Base-by-base conservation (phyloP, 495 filamentous ascomycete genomes). In the Beverwykella pulmonaria region DNA sequence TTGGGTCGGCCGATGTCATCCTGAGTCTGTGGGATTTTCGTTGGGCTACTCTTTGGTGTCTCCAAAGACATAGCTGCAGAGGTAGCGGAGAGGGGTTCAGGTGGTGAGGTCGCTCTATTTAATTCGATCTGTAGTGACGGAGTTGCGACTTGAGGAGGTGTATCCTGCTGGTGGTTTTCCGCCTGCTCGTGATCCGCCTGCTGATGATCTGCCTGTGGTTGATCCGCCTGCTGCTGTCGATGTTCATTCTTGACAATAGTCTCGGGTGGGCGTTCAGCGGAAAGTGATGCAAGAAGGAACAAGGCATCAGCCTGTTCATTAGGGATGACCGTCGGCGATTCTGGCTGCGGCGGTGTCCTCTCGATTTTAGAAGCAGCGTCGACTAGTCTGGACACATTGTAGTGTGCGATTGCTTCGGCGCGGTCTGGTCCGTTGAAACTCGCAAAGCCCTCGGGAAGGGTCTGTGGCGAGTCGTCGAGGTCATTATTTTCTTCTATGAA, bases 361-460 rank as follows among this genome's bases (percentile, higher is more conserved):
- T 68, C 69, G 15, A 71, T 25, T 17, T 57, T 48, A 8, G 17
- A 17, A 12, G 69, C 64, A 14, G 69, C 69, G 15, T 68, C 65
- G 41, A 52, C 27, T 7, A 71, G 56, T 34, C 25, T 65, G 9
- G 7, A 32, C 23, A 71, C 27, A 30, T 68, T 57, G 32, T 53
- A 60, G 17, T 30, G 23, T 17, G 61, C 66, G 7, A 61, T 27
- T 12, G 66, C 66, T 20, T 66, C 54, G 19, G 52, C 44, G 25
- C 70, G 61, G 23, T 69, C 65, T n/a, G 61, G 66, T 14, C 66
- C 70, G 32, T 54, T 60, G 36, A 63, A 72, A 14, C 34, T 25
- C 4, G 61, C 70, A 47, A 72, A 72, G 10, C 59, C 59, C 22
- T 32, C 54, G 12, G 65, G 61, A 26, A 69, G 25, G 7, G 65